A percentile compares a stretch with the other conserved stretches of the same genome.
phyloP scores from a whole-genome alignment of 495 filamentous ascomycete species.

The Achaetomiella virescens region DNA sequence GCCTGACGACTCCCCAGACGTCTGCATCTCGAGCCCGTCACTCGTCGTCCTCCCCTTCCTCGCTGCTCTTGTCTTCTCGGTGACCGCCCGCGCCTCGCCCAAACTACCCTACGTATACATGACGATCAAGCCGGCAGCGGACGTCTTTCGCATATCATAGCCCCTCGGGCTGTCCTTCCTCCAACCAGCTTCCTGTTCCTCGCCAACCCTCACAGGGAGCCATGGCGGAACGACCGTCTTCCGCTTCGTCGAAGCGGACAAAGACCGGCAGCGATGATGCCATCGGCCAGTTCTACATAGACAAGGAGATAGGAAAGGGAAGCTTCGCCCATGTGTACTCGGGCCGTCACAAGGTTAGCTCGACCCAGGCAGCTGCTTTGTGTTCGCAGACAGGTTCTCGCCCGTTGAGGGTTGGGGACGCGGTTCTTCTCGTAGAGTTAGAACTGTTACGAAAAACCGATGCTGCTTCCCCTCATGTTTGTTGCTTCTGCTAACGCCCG shows the following conservation, averaged over 20 bases:
- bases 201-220: constrained; percentile 40
- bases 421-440: too few relatives aligned
- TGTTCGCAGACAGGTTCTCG: not conserved
- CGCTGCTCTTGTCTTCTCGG: not conserved
- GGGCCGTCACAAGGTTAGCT: constrained; percentile 72
- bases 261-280: constrained; percentile 49
- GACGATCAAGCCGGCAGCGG: constrained; percentile 37
- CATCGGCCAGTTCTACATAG: constrained; percentile 69
- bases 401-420: not conserved
- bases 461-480: not conserved
- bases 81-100: constrained; percentile 3
- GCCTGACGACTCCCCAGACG: constrained; percentile 5
- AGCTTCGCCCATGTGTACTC: constrained; percentile 94
- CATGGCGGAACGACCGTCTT: constrained; percentile 39
- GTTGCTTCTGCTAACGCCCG: constrained; percentile 39
- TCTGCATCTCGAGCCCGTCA: constrained; percentile 4
- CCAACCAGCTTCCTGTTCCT: constrained; percentile 36
- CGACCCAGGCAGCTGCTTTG: not conserved
- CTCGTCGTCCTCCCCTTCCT: constrained; percentile 9
- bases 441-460: too few relatives aligned
- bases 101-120: constrained; percentile 36
- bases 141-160: constrained; percentile 39
- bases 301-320: constrained; percentile 85
- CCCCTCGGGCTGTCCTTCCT: constrained; percentile 39
- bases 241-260: constrained; percentile 32